Evolutionary conservation across 208 protist species (phyloP).

Genomic region (Trypanosoma scelopori): DNA sequence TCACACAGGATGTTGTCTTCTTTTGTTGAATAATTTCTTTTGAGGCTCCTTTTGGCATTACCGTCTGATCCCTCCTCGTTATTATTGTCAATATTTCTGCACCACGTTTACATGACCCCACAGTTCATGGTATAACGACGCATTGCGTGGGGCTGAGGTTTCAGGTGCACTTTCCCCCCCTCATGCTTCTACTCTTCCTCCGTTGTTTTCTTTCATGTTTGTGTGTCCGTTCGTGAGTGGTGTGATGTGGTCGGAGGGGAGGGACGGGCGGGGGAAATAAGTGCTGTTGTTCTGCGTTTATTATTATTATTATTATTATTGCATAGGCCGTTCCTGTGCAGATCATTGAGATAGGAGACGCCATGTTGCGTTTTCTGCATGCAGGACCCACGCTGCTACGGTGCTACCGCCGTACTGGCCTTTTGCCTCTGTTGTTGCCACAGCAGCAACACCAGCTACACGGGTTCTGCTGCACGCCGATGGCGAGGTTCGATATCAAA

Average conservation of each 20-base stretch:
- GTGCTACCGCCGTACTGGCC: neutral
- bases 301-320: constrained; percentile 1
- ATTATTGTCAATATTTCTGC: too few species aligned
- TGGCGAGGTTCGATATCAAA: constrained; percentile 68
- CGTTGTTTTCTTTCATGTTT: neutral
- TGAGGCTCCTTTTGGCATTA: neutral
- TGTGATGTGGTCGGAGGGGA: too few species aligned
- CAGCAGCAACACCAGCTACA: constrained; percentile 1
- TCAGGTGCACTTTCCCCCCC: too few species aligned
- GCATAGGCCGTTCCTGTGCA: neutral
- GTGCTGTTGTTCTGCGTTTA: neutral
- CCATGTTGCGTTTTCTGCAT: constrained; percentile 1
- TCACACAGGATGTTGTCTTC: too few species aligned
- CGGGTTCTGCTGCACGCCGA: constrained; percentile 21
- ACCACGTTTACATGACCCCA: too few species aligned
- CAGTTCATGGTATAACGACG: too few species aligned
- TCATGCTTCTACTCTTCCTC: too few species aligned
- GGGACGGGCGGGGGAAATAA: too few species aligned
- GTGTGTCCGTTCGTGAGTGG: too few species aligned
- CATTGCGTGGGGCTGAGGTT: too few species aligned
- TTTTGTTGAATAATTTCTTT: neutral
- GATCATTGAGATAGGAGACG: neutral
- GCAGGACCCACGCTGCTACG: neutral
- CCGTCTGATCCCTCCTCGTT: too few species aligned
- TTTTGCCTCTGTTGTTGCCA: neutral